Evolutionary conservation across 2,329 filamentous ascomycete species (phyloP).

Genomic region (Talaromyces amestolkiae): DNA sequence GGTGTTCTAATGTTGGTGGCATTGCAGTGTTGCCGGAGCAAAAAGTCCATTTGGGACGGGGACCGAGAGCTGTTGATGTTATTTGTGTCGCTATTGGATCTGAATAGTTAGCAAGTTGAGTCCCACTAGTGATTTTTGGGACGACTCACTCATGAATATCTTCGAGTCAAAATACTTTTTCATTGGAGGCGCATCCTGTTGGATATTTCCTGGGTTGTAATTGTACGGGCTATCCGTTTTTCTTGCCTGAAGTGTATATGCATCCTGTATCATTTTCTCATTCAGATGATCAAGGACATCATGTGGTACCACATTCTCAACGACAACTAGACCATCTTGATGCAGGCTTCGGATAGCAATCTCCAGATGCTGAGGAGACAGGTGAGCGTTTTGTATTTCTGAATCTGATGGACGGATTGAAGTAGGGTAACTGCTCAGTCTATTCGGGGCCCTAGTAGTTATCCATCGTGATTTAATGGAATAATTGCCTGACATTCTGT

Average conservation of each 20-base stretch:
- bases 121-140: constrained; percentile 47
- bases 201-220: constrained; percentile 46
- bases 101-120: constrained; percentile 33
- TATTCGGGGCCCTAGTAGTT: background rate
- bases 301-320: constrained; percentile 54
- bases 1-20: constrained; percentile 45
- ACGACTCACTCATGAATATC: constrained; percentile 44
- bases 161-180: constrained; percentile 32
- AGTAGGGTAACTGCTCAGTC: constrained; percentile 23
- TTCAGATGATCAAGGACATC: constrained; percentile 56
- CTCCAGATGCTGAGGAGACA: constrained; percentile 55
- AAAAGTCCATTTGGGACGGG: constrained; percentile 56
- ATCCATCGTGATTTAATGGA: background rate
- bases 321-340: constrained; percentile 56
- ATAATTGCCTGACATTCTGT: background rate
- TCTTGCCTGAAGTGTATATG: constrained; percentile 54
- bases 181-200: constrained; percentile 57
- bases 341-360: constrained; percentile 53
- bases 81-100: constrained; percentile 28
- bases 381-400: constrained; percentile 41
- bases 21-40: constrained; percentile 59
- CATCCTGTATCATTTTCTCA: constrained; percentile 59
- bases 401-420: constrained; percentile 40
- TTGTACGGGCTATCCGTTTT: constrained; percentile 25
- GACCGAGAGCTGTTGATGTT: constrained; percentile 54